Conservation (phyloP, 306 rosid genomes). For the Vigna trinervia region DNA sequence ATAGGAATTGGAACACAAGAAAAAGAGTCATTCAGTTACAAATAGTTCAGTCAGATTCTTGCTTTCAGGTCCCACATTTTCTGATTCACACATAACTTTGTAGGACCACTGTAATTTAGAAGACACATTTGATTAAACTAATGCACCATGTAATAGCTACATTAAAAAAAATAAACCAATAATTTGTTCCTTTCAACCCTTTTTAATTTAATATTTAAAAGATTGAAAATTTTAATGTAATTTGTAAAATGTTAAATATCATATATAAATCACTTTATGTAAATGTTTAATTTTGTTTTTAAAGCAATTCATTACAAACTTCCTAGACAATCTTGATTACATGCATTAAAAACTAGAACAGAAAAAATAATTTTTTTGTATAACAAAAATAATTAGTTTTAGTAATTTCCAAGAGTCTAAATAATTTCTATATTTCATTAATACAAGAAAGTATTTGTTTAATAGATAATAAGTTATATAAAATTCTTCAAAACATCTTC, state of each 20-base stretch:
- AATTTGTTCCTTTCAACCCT: no score
- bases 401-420: background rate
- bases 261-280: no score
- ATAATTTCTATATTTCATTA: background rate
- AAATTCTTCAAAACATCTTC: background rate
- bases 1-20: slow-evolving; percentile 28
- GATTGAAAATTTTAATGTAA: no score
- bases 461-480: background rate
- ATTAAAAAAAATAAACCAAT: no score
- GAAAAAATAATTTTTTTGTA: no score
- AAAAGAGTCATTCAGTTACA: slow-evolving; percentile 44
- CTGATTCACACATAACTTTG: background rate
- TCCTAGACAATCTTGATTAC: no score
- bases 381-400: background rate
- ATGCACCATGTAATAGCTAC: no score
- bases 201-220: no score
- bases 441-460: background rate
- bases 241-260: no score
- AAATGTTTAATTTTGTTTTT: background rate
- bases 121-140: background rate
- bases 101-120: background rate
- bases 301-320: background rate
- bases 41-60: slow-evolving; percentile 22
- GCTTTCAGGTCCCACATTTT: slow-evolving; percentile 39
- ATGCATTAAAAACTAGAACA: no score